Evolutionary conservation across 345 rosid species (phyloP).

Genomic region (Melaleuca alternifolia): DNA sequence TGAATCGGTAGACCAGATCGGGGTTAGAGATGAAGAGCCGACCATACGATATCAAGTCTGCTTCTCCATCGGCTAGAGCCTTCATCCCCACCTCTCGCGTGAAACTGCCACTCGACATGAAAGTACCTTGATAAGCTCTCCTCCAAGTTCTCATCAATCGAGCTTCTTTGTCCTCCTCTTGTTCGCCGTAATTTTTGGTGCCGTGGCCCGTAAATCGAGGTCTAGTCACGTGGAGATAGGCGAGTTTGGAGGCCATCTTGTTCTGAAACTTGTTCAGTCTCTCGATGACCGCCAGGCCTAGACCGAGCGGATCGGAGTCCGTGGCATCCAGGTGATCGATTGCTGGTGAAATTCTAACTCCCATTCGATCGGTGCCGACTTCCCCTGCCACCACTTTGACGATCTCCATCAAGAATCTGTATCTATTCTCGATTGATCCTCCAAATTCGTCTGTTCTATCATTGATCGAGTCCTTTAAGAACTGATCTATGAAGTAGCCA

Average conservation of each 20-base stretch:
- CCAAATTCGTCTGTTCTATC: slow-evolving; percentile 1
- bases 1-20: not conserved
- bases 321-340: not conserved
- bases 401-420: slow-evolving; percentile 3
- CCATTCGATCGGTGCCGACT: not conserved
- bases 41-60: not conserved
- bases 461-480: slow-evolving; percentile 5
- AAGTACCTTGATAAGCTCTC: not conserved
- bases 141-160: not conserved
- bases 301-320: not conserved
- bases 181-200: not conserved
- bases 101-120: not conserved
- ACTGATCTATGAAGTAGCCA: slow-evolving; percentile 9
- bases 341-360: not conserved
- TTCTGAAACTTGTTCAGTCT: not conserved
- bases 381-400: not conserved
- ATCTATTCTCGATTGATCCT: not conserved
- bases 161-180: not conserved
- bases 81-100: not conserved
- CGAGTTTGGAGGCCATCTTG: not conserved
- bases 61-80: not conserved
- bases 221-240: slow-evolving; percentile 1
- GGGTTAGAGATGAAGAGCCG: slow-evolving; percentile 8
- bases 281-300: not conserved
- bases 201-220: not conserved